Evolutionary conservation across 2,329 filamentous ascomycete species (phyloP), one percentile per base, ranked within the genome.

Genomic region (Xylaria sp.): DNA sequence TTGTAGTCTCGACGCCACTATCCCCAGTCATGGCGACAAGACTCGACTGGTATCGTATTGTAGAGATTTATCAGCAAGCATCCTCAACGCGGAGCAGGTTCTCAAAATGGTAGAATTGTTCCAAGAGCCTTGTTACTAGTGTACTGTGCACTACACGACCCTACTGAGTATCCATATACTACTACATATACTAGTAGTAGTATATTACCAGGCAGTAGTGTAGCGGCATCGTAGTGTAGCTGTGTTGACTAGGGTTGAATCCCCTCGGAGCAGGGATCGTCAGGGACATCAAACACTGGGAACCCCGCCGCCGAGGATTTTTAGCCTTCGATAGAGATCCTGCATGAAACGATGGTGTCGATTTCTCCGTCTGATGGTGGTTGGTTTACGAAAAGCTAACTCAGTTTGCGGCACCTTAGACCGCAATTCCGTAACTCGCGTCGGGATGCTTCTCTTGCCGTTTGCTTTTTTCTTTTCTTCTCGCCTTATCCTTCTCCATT

Each of bases 201-300:
- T 36, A 33, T 43, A 43, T 43, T n/a, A 43, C 41, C 18, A 13
- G 41, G 39, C 13, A 13, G 41, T 43, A 43, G 12, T 43, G 18
- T 43, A 46, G 39, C 39, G 39, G 10, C 39, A 43, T 43, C 39
- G 12, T 49, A 49, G 51, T 31, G 51, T 31, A 54, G 41, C 41
- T 33, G n/a, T 54, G 18, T 54, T 28, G 60, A 64, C 71, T 64
- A 51, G 71, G 72, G 55, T 67, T 62, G 18, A 43, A 58, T 62
- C 63, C 36, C 60, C 60, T 58, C 46, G 58, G 28, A 64, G 48
- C 65, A 69, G 68, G 62, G 73, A 74, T 74, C 73, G 73, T 70
- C 73, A 74, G 73, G 73, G 67, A 72, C 73, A 64, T 72, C 71
- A 71, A 72, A 70, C 71, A 72, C 64, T 64, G 63, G 63, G 56